Percentiles rank a stretch among this genome's conserved stretches.
Evolutionary conservation across 805 yeast genomes (phyloP).

Genomic region (Sugiyamaella mastotermitis): DNA sequence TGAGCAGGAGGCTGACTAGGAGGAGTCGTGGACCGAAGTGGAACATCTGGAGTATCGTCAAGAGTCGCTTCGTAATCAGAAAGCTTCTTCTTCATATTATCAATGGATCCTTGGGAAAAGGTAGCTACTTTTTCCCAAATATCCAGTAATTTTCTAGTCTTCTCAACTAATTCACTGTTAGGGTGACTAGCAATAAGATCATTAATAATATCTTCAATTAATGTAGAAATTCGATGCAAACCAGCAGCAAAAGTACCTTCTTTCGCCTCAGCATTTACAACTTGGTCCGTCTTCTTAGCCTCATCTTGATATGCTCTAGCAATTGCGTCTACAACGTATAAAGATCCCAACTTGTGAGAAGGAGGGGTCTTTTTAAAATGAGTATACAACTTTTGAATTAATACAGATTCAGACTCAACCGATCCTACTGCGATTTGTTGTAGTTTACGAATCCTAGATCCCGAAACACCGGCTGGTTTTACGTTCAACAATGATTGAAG

Average conservation of each 20-base stretch:
- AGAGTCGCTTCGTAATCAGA: neutral
- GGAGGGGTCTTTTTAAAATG: conserved; percentile 69
- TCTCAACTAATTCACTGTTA: conserved; percentile 38
- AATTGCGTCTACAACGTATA: conserved; percentile 89
- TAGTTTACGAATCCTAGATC: conserved; percentile 84
- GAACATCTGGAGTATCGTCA: conserved; percentile 38
- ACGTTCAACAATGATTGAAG: conserved; percentile 25
- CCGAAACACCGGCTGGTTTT: conserved; percentile 84
- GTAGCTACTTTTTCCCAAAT: conserved; percentile 89
- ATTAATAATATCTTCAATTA: conserved; percentile 58
- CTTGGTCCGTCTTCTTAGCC: conserved; percentile 51
- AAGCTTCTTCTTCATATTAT: conserved; percentile 45
- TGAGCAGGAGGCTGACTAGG: conserved; percentile 54
- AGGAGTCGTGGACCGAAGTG: conserved; percentile 52
- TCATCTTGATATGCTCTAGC: conserved; percentile 80
- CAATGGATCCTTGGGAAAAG: conserved; percentile 53
- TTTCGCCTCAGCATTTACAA: conserved; percentile 43
- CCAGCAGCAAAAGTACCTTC: conserved; percentile 75
- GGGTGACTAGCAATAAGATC: conserved; percentile 29
- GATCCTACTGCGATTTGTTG: conserved; percentile 72
- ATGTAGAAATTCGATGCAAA: conserved; percentile 54
- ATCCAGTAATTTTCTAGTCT: conserved; percentile 76
- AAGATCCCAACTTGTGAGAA: conserved; percentile 81
- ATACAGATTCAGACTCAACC: conserved; percentile 48
- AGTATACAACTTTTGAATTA: conserved; percentile 53